Evolutionary conservation across 352 stramenopile species (phyloP).

Genomic region (Phytophthora litchii): DNA sequence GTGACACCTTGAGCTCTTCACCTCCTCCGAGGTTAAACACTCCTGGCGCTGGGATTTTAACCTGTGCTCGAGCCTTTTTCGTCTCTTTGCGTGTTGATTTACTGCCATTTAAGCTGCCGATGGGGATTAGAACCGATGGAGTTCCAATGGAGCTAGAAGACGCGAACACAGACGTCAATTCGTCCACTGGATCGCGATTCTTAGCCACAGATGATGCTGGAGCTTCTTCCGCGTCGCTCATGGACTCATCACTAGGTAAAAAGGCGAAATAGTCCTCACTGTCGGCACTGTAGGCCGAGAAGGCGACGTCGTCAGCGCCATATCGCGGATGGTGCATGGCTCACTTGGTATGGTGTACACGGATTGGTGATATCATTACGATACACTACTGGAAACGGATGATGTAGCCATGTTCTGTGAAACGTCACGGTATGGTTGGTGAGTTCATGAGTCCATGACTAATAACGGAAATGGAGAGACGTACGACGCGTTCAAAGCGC

Average conservation of each 20-base stretch:
- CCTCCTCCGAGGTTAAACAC: conserved; percentile 27
- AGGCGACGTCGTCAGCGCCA: conserved; percentile 24
- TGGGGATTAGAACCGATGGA: conserved; percentile 34
- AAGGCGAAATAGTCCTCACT: conserved; percentile 69
- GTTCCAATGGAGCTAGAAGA: conserved; percentile 26
- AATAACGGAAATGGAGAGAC: conserved; percentile 10
- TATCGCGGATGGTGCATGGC: conserved; percentile 3
- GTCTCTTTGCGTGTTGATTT: not conserved
- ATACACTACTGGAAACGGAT: conserved; percentile 12
- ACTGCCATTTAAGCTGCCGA: conserved; percentile 24
- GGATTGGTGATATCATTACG: conserved; percentile 6
- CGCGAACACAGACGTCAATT: conserved; percentile 33
- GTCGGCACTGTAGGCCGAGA: conserved; percentile 30
- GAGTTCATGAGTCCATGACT: conserved; percentile 12
- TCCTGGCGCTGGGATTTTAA: conserved; percentile 11
- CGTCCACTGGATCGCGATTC: conserved; percentile 30
- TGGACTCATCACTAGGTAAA: conserved; percentile 66
- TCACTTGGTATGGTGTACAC: not conserved
- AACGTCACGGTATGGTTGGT: conserved; percentile 15
- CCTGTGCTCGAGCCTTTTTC: conserved; percentile 2
- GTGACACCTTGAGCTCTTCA: conserved; percentile 48
- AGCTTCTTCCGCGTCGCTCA: conserved; percentile 39
- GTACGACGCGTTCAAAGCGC: conserved; percentile 37
- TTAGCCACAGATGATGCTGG: conserved; percentile 3
- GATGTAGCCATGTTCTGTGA: conserved; percentile 34